Evolutionary conservation across 441 rosid genomes (phyloP).

Genomic region (Adansonia gregorii): DNA sequence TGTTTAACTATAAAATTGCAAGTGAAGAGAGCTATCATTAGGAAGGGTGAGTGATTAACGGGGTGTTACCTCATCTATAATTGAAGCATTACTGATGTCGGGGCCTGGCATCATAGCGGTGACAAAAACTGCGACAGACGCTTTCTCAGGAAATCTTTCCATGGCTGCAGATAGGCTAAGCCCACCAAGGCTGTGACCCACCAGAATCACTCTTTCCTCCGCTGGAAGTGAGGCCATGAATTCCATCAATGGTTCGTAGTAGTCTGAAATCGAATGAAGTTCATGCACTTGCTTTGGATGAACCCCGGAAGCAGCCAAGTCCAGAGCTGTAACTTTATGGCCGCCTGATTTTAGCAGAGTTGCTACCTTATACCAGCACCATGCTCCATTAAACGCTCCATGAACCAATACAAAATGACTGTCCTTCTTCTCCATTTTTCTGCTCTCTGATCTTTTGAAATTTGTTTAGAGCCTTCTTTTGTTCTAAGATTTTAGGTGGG

Average conservation of each 20-base stretch:
- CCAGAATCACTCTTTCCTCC: slow-evolving; percentile 46
- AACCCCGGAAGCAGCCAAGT: slow-evolving; percentile 52
- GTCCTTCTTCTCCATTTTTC: slow-evolving; percentile 29
- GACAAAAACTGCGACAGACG: slow-evolving; percentile 19
- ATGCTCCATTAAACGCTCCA: slow-evolving; percentile 68
- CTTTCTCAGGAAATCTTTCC: slow-evolving; percentile 32
- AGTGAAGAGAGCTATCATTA: neutral
- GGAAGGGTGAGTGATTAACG: neutral
- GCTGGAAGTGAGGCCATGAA: slow-evolving; percentile 47
- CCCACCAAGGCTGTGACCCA: slow-evolving; percentile 70
- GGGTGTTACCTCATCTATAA: slow-evolving; percentile 28
- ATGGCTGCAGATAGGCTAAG: slow-evolving; percentile 38
- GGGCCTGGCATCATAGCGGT: slow-evolving; percentile 38
- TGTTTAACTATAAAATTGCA: too few relatives aligned
- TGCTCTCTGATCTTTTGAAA: neutral
- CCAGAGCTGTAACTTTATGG: slow-evolving; percentile 47
- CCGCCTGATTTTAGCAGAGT: slow-evolving; percentile 48
- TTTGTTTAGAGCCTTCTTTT: neutral
- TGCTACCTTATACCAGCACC: slow-evolving; percentile 72
- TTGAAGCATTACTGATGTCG: neutral
- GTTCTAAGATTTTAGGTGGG: too few relatives aligned
- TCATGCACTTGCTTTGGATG: slow-evolving; percentile 42
- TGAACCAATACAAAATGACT: slow-evolving; percentile 46
- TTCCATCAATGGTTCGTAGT: slow-evolving; percentile 42
- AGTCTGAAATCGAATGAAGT: slow-evolving; percentile 33